These are phyloP conservation scores for Volvariella volvacea DNA, from an alignment of 1,284 basidiomycete genomes.

Conservation along the genomic window DNA sequence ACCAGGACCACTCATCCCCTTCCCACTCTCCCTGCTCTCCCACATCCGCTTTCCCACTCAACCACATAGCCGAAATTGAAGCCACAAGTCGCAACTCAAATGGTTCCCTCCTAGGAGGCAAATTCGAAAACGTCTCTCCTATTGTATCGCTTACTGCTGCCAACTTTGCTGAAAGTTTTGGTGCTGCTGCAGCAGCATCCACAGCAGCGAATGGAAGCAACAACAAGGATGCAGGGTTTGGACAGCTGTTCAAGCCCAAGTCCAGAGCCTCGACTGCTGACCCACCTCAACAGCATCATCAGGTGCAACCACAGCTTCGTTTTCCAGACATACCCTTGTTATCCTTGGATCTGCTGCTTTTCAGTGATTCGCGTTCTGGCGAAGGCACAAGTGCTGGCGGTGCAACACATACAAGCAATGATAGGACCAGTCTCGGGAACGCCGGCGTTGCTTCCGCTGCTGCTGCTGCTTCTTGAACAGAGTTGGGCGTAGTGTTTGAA, in stretches of 20 bases:
- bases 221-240: conserved; percentile 32
- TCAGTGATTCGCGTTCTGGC: conserved; percentile 33
- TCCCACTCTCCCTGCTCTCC: conserved; percentile 19
- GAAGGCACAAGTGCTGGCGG: too few relatives aligned
- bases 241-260: conserved; percentile 45
- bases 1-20: too few relatives aligned
- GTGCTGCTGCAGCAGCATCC: too few relatives aligned
- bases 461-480: conserved; percentile 35
- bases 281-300: conserved; percentile 16
- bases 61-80: too few relatives aligned
- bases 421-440: too few relatives aligned
- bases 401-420: too few relatives aligned
- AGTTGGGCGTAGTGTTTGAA: conserved; percentile 53
- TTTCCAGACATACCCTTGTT: conserved; percentile 39
- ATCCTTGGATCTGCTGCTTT: conserved; percentile 50
- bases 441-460: too few relatives aligned
- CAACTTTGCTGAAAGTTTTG: conserved; percentile 33
- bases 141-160: conserved; percentile 43
- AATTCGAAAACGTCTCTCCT: conserved; percentile 62
- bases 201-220: too few relatives aligned
- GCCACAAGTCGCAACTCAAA: neutral
- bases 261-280: conserved; percentile 29
- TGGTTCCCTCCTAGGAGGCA: conserved; percentile 57
- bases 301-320: too few relatives aligned
- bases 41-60: conserved; percentile 31